Evolutionary conservation across 1,284 basidiomycete species (phyloP), one percentile per base, ranked within the genome.

Genomic region (Austroboletus novae-zelandiae): DNA sequence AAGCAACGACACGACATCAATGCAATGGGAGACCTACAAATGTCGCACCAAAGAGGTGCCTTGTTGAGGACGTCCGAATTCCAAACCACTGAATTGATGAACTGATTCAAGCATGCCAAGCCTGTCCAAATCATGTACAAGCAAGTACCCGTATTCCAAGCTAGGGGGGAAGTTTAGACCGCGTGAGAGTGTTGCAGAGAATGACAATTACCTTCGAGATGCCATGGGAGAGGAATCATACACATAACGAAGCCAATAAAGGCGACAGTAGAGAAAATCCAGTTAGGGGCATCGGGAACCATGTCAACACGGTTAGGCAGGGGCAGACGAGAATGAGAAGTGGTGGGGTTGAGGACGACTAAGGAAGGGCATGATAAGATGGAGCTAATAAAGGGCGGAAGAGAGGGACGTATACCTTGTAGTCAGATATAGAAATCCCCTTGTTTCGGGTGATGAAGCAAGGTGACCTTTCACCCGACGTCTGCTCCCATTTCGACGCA

Each of bases 31-130:
- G 17, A 44, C 61, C 5, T 23, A 63, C 61, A 54, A 6, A 67
- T 63, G 9, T 63, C 87, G 59, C 87, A 89, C 82, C 83, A 89
- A 1, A 81, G 71, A 0, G 76, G 74, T 0, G 71, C 72, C 20
- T 58, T 64, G 31, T 79, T 69, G 14, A 71, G 58, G 4, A 67
- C 67, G 54, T 78, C 80, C 35, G 74, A 71, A 37, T 70, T 66
- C 84, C 85, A 89, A 11, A 83, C 61, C 4, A 83, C 55, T 7
- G 78, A 68, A 61, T 89, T 83, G 43, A 56, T 86, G 64, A 17
- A 76, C 50, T 73, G 74, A 23, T 78, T 71, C 13, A 87, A 18
- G 57, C 81, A 83, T 29, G 67, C 68, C 4, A 78, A 52, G 18
- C 77, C 67, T 3, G 84, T 72, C 85, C 85, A 89, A 2, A 72